A percentile compares a stretch with the other conserved stretches of the same genome.
These are phyloP conservation scores for Daucus carota DNA, from an alignment of 129 eudicot species.

Conservation along the genomic window DH1_v3.0 NC_030383.2:52585001-52585500, in stretches of 20 bases:
- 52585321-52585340: constrained; percentile 84
- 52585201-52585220: background rate
- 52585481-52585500: background rate
- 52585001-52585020: background rate
- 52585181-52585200: background rate
- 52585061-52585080: background rate
- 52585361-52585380: constrained; percentile 89
- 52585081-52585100: background rate
- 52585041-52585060: background rate
- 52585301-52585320: constrained; percentile 95
- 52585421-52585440: constrained; percentile 84
- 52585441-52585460: constrained; percentile 92
- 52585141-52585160: background rate
- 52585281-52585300: constrained; percentile 89
- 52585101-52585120: too few relatives aligned
- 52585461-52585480: constrained; percentile 8
- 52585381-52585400: constrained; percentile 87
- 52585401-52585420: constrained; percentile 88
- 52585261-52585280: constrained; percentile 85
- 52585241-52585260: constrained; percentile 88
- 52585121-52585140: background rate
- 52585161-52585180: background rate
- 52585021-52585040: background rate
- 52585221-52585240: background rate
- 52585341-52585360: constrained; percentile 83